A percentile compares a stretch with the other conserved stretches of the same genome.
These are phyloP conservation scores for Mucor irregularis DNA, from an alignment of 371 early-diverging fungal genomes.

Conservation along the genomic window DNA sequence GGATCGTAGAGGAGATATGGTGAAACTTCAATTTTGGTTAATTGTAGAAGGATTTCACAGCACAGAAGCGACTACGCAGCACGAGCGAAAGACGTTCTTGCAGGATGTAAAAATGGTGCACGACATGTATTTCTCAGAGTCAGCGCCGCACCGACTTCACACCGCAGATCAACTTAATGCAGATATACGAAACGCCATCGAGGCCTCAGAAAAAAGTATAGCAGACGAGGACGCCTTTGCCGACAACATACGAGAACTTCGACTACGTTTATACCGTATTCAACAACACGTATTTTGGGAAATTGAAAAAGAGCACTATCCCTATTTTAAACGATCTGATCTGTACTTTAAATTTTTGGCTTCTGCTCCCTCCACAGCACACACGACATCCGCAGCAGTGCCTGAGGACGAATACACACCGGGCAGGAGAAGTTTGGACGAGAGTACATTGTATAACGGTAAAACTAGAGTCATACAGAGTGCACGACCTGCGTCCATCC, in stretches of 20 bases:
- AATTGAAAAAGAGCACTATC: conserved; percentile 65
- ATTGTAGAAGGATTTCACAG: conserved; percentile 70
- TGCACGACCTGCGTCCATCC: conserved; percentile 12
- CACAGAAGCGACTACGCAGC: conserved; percentile 9
- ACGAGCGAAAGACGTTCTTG: conserved; percentile 44
- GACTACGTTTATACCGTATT: conserved; percentile 30
- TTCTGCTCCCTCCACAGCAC: conserved; percentile 36
- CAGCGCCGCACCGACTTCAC: conserved; percentile 49
- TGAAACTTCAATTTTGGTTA: conserved; percentile 77
- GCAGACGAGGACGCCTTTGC: conserved; percentile 4
- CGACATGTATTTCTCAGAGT: conserved; percentile 68
- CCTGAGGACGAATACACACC: conserved; percentile 11
- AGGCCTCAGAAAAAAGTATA: conserved; percentile 1
- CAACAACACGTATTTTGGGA: conserved; percentile 63
- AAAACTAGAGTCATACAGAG: not conserved
- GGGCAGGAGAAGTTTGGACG: conserved; percentile 42
- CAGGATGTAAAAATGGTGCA: conserved; percentile 67
- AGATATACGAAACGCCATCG: conserved; percentile 29
- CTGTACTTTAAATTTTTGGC: conserved; percentile 68
- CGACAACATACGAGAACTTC: conserved; percentile 18
- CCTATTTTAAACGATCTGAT: conserved; percentile 64
- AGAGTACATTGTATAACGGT: conserved; percentile 18
- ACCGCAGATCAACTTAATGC: conserved; percentile 27
- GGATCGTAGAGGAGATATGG: conserved; percentile 69
- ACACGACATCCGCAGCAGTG: not conserved